Evolutionary conservation across 2,329 filamentous ascomycete genomes (phyloP).

Genomic region (Thelonectria discophora): DNA sequence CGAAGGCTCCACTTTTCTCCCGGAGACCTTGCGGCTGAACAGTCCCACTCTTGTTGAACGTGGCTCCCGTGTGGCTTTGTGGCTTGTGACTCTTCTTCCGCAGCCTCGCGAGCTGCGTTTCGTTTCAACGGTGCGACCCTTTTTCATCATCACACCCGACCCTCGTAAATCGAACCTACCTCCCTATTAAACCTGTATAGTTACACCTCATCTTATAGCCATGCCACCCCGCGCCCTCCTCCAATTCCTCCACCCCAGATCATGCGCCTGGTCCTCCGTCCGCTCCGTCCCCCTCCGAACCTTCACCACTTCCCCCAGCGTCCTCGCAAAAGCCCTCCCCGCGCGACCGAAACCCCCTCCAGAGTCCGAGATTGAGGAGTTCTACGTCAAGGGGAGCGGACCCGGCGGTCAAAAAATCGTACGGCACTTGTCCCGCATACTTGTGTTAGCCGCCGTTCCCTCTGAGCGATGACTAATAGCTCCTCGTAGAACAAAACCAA

Average conservation of each 20-base stretch:
- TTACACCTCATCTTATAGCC: too few species aligned
- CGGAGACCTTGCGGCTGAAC: slow-evolving; percentile 4
- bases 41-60: slow-evolving; percentile 12
- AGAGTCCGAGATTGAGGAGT: slow-evolving; percentile 82
- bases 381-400: slow-evolving; percentile 89
- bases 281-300: slow-evolving; percentile 27
- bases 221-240: slow-evolving; percentile 24
- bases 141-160: neutral
- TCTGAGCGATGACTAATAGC: slow-evolving; percentile 14
- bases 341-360: slow-evolving; percentile 76
- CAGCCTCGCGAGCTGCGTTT: slow-evolving; percentile 13
- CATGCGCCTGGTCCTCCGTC: slow-evolving; percentile 1
- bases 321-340: slow-evolving; percentile 68
- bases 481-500: slow-evolving; percentile 85
- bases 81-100: slow-evolving; percentile 16
- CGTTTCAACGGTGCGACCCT: neutral
- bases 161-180: neutral
- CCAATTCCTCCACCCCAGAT: slow-evolving; percentile 18
- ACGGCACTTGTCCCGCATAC: slow-evolving; percentile 38
- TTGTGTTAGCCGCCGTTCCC: too few species aligned
- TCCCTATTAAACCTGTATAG: too few species aligned
- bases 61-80: neutral
- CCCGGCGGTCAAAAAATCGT: slow-evolving; percentile 97
- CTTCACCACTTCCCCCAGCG: slow-evolving; percentile 46
- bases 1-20: neutral